Percentiles rank a stretch among this genome's conserved stretches.
Evolutionary conservation across 1,284 basidiomycete genomes (phyloP).

Genomic region (Tetrapyrgos nigripes): DNA sequence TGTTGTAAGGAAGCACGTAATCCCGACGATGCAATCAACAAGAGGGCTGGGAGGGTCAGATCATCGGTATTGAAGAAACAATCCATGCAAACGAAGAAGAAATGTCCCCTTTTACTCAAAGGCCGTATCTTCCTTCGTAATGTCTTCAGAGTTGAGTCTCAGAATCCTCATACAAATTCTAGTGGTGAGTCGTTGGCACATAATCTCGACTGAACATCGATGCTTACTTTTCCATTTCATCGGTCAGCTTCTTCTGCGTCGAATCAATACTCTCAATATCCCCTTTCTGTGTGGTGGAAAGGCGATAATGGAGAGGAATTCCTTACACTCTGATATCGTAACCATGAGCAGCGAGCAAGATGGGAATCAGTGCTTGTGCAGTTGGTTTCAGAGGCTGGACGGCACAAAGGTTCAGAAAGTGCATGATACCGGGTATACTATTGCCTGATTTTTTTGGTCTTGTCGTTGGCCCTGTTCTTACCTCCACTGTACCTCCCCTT

Average conservation of each 20-base stretch:
- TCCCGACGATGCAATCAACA: conserved; percentile 55
- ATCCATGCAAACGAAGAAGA: conserved; percentile 64
- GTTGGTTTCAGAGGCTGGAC: conserved; percentile 77
- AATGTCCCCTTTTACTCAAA: conserved; percentile 88
- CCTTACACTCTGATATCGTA: conserved; percentile 92
- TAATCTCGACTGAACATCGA: too few relatives aligned
- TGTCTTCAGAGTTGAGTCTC: conserved; percentile 79
- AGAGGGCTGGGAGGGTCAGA: conserved; percentile 73
- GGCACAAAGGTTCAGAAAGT: conserved; percentile 68
- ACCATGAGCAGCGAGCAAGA: conserved; percentile 91
- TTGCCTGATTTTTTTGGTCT: too few relatives aligned
- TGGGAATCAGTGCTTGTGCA: conserved; percentile 95
- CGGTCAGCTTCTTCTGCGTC: too few relatives aligned
- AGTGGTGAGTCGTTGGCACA: conserved; percentile 55
- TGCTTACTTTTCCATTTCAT: conserved; percentile 45
- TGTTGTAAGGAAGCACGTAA: conserved; percentile 93
- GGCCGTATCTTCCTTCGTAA: conserved; percentile 98
- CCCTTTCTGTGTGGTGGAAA: conserved; percentile 91
- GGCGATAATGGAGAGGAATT: conserved; percentile 93
- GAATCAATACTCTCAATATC: too few relatives aligned
- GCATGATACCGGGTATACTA: too few relatives aligned
- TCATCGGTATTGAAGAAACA: conserved; percentile 83
- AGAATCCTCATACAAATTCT: conserved; percentile 60
- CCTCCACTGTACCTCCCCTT: too few relatives aligned
- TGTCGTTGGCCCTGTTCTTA: too few relatives aligned